Conservation (phyloP, 441 rosid species). For the Arabidopsis hybrid region DNA sequence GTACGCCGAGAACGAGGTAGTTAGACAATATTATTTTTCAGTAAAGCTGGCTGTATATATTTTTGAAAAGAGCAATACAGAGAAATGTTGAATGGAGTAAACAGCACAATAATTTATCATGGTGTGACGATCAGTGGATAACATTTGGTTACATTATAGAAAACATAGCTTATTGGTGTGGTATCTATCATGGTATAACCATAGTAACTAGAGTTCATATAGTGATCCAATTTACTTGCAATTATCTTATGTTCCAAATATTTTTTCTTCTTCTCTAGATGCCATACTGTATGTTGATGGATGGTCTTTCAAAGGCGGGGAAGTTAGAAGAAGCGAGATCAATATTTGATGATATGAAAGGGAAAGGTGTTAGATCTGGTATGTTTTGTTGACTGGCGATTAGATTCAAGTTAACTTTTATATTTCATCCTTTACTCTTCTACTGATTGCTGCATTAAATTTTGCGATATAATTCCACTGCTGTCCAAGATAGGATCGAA, state of each 20-base stretch:
- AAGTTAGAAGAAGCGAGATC: slow-evolving; percentile 71
- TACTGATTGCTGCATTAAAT: slow-evolving; percentile 1
- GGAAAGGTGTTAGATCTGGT: slow-evolving; percentile 77
- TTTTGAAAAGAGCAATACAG: slow-evolving; percentile 8
- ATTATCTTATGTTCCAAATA: slow-evolving; percentile 11
- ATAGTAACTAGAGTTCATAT: slow-evolving; percentile 7
- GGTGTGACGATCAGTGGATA: slow-evolving; percentile 11
- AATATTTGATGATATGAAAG: slow-evolving; percentile 65
- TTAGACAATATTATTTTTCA: slow-evolving; percentile 13
- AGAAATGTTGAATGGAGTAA: slow-evolving; percentile 11
- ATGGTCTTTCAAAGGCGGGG: slow-evolving; percentile 85
- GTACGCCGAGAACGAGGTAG: slow-evolving; percentile 85
- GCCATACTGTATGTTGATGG: slow-evolving; percentile 93
- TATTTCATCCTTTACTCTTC: slow-evolving; percentile 9
- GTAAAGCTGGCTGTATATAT: slow-evolving; percentile 21
- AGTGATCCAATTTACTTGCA: neutral
- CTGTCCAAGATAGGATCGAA: neutral
- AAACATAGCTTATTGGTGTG: slow-evolving; percentile 18
- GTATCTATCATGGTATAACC: slow-evolving; percentile 1
- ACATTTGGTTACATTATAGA: slow-evolving; percentile 7
- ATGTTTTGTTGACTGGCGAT: slow-evolving; percentile 36
- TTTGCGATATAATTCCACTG: neutral
- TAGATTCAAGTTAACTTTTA: slow-evolving; percentile 26
- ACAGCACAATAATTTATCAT: neutral
- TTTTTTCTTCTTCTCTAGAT: slow-evolving; percentile 55